These are phyloP conservation scores for Coemansia sp. DNA, from an alignment of 192 early-diverging fungal species.

Conservation along the genomic window DNA sequence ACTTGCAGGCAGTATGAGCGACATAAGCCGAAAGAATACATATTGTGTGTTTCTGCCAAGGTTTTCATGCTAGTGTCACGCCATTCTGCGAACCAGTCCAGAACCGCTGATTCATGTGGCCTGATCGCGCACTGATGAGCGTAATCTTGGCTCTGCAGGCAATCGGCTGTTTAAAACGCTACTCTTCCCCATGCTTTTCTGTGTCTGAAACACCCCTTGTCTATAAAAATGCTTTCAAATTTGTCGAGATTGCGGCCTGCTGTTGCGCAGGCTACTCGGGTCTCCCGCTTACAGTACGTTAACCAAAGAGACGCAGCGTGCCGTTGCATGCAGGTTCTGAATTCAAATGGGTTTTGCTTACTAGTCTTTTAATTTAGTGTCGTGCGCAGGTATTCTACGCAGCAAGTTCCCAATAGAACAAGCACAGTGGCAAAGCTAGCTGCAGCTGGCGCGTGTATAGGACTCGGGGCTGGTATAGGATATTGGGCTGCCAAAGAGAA, in stretches of 20 bases:
- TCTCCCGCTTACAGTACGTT: slow-evolving; percentile 9
- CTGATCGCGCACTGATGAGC: neutral
- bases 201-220: neutral
- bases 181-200: neutral
- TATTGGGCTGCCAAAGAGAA: slow-evolving; percentile 4
- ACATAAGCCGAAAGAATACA: too few relatives aligned
- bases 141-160: neutral
- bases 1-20: too few relatives aligned
- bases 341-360: neutral
- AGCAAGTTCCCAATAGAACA: neutral
- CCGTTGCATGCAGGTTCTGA: neutral
- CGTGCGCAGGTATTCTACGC: slow-evolving; percentile 2
- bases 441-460: neutral
- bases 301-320: neutral
- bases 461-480: neutral
- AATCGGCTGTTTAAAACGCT: neutral
- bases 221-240: neutral
- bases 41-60: neutral
- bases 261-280: neutral
- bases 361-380: neutral
- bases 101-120: neutral
- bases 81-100: neutral
- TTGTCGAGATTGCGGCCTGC: slow-evolving; percentile 1
- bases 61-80: neutral
- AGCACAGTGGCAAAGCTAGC: neutral